Percentiles rank a stretch among this genome's conserved stretches.
Evolutionary conservation across 208 protist species (phyloP).

Genomic region (Wallacemonas sp.): DNA sequence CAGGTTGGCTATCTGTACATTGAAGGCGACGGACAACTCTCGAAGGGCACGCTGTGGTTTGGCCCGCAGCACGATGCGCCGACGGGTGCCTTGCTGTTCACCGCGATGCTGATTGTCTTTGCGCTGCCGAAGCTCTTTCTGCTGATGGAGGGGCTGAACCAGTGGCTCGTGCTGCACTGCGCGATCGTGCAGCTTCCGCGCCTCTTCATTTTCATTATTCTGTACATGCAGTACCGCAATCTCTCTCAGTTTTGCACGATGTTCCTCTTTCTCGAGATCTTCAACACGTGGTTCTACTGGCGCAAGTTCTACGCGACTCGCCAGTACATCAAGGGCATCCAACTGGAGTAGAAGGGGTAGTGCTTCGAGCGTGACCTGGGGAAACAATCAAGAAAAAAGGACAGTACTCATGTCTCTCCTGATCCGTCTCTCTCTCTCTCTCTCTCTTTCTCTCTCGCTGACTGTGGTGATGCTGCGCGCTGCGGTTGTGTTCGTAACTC

Average conservation of each 20-base stretch:
- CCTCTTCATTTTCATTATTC: slow-evolving; percentile 35
- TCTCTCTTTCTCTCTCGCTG: slow-evolving; percentile 12
- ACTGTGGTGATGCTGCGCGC: too few relatives aligned
- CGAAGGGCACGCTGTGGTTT: slow-evolving; percentile 45
- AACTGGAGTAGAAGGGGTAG: slow-evolving; percentile 21
- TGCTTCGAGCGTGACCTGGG: too few relatives aligned
- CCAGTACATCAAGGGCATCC: slow-evolving; percentile 33
- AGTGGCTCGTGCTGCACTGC: slow-evolving; percentile 51
- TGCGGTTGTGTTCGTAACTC: too few relatives aligned
- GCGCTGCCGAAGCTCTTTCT: slow-evolving; percentile 49
- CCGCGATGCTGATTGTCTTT: slow-evolving; percentile 38
- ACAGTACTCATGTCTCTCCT: background rate
- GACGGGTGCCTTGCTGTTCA: slow-evolving; percentile 35
- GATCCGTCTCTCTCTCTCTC: background rate
- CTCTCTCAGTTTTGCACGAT: slow-evolving; percentile 62
- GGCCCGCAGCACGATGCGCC: slow-evolving; percentile 40
- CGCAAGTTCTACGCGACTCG: slow-evolving; percentile 53
- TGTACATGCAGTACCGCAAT: slow-evolving; percentile 37
- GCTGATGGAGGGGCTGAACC: slow-evolving; percentile 53
- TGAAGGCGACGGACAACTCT: slow-evolving; percentile 15
- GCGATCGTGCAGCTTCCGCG: slow-evolving; percentile 45
- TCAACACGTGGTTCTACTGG: slow-evolving; percentile 51
- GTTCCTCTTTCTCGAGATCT: slow-evolving; percentile 49
- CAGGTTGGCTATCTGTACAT: slow-evolving; percentile 33
- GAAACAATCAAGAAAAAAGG: too few relatives aligned